Base-by-base conservation (phyloP, 2,329 filamentous ascomycete genomes). In the Neonectria faginata region DNA sequence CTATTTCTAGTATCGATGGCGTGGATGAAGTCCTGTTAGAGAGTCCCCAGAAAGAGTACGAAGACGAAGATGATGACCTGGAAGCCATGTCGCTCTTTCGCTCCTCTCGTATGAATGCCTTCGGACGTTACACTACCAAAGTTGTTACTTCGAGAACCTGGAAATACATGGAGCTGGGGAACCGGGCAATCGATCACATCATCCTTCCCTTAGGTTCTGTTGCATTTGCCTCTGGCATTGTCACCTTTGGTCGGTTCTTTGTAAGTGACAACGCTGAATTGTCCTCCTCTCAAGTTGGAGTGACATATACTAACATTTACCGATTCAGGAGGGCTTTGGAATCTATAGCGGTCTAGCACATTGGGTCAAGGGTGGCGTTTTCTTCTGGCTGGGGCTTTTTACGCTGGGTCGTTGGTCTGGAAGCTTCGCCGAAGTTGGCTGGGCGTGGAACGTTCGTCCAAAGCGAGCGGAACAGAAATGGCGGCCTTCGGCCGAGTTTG, bases 391-490 rank as follows among this genome's bases (percentile, higher is more conserved):
- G 67, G 95, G 95, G 9, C 80, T 97, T 20, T 81, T 97, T 65
- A 97, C 93, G 0, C 84, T 98, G 4, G 94, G 93, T 31, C 90
- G 95, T 60, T 97, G 93, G 91, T 89, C 94, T 75, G 95, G 95
- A 27, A 92, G 92, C 77, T 98, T 97, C 77, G 90, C 92, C 62
- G 92, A 97, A 65, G 86, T 95, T 61, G 95, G 95, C 69, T 98
- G 95, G 95, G 93, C 94, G 0, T 97, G 95, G 95, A 98, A 98
- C 74, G 79, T 94, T 64, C 91, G 92, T 64, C 93, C 93, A 3
- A 83, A 78, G 66, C 74, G 73, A 16, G 65, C 70, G 12, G 85
- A 88, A 18, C 84, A 87, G 68, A 87, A 84, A 74, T 91, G 91
- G 86, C 88, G 88, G 55, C 92, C 92, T 1, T 92, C 92, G 0